phyloP scores from a whole-genome alignment of 2,329 filamentous ascomycete species.

The Penicillium janthinellum region DNA sequence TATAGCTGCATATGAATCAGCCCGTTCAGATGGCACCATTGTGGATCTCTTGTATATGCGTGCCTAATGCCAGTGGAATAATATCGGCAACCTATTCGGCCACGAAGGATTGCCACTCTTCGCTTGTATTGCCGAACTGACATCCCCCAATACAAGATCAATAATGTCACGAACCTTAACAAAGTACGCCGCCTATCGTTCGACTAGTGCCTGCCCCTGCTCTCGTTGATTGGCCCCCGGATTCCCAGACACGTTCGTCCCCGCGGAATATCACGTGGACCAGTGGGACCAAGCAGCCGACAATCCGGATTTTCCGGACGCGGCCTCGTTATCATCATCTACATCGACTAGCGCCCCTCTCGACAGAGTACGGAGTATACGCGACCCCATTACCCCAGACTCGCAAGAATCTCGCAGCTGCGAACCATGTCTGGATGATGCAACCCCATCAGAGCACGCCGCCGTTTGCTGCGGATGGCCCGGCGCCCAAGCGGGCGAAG shows the following conservation, averaged over 20 bases:
- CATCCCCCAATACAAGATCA: not conserved
- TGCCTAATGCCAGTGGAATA: not conserved
- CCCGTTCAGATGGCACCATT: not conserved
- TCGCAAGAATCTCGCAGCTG: not conserved
- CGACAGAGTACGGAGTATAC: not conserved
- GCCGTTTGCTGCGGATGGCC: conserved; percentile 18
- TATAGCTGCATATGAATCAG: not conserved
- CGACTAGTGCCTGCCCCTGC: not conserved
- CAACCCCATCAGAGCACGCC: conserved; percentile 40
- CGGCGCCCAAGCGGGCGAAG: conserved; percentile 30
- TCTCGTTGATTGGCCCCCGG: conserved; percentile 5
- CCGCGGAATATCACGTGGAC: conserved; percentile 21
- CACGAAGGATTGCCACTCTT: not conserved
- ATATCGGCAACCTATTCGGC: not conserved
- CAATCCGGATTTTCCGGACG: conserved; percentile 24
- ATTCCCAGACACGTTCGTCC: not conserved
- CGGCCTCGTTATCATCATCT: conserved; percentile 14
- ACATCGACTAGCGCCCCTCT: conserved; percentile 7
- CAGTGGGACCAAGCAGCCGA: not conserved
- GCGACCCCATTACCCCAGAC: conserved; percentile 11
- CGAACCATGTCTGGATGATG: conserved; percentile 28
- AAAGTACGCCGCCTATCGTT: not conserved
- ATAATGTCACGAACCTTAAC: not conserved
- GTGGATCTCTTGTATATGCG: not conserved
- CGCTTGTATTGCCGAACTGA: not conserved